Base-by-base conservation (phyloP, 768 basidiomycete species). In the Pleurotus cornucopiae region DNA sequence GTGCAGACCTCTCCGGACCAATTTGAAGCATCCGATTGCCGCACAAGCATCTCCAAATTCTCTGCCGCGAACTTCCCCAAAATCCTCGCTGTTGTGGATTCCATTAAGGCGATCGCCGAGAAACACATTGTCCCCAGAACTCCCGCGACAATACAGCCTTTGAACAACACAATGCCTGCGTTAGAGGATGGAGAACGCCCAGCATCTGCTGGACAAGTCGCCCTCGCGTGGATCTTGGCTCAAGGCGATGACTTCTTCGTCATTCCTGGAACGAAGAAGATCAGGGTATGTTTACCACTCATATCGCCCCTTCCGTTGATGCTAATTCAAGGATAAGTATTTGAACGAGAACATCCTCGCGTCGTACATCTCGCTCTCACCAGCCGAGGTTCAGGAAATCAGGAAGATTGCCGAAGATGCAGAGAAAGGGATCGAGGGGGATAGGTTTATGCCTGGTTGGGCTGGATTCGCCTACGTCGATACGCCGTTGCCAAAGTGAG, bases 301-400 rank as follows among this genome's bases (percentile, higher is more conserved):
- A n/a, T 16, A 18, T 53, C 9, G 7, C 38, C 5, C 6, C 9
- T 40, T 41, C 6, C 25, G 18, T 59, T 58, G 2, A 59, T 61
- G 46, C 9, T 21, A 3, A 44, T 44, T 13, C 41, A 6, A 44
- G 14, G 11, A 12, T 44, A 44, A 75, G 68, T 71, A 73, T 45
- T 68, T 82, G 5, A 63, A 75, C 21, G 80, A 82, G 59, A 82
- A 82, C 49, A 30, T 76, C n/a, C 70, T 51, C 0, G 73, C 76
- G 2, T 61, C 63, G 1, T 58, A 64, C 6, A 55, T 80, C 3
- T 61, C 58, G 5, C 69, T 80, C 16, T 62, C 60, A 9, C 47
- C 65, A 0, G 71, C 76, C n/a, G 75, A 75, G 2, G 61, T 79
- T 6, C 59, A 64, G 18, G 67, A 68, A 46, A 64, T 80, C 1